A percentile compares a stretch with the other conserved stretches of the same genome.
These are phyloP conservation scores for Solanum hybrid DNA, from an alignment of 305 asterid species.

Conservation along the genomic window DNA sequence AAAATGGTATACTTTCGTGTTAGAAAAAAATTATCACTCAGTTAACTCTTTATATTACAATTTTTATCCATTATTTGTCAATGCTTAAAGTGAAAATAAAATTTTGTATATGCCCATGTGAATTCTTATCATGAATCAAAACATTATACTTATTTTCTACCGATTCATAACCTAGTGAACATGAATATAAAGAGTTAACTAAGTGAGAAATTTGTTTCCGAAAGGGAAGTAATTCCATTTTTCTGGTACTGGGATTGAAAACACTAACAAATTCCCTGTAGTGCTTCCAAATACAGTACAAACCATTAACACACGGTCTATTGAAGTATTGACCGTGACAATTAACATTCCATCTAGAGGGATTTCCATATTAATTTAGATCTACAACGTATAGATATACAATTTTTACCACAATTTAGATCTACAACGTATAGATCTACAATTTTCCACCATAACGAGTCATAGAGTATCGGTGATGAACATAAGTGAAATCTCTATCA, in stretches of 20 bases:
- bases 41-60: no score
- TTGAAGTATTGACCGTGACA: background rate
- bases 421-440: background rate
- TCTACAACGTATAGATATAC: background rate
- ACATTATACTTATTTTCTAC: background rate
- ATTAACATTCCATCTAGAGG: background rate
- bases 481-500: background rate
- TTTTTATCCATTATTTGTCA: no score
- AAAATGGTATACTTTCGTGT: no score
- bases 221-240: background rate
- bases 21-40: no score
- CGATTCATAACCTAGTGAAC: background rate
- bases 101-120: no score
- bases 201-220: background rate
- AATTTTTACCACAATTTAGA: no score
- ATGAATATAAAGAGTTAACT: background rate
- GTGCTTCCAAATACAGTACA: background rate
- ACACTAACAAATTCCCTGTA: background rate
- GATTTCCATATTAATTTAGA: background rate
- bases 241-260: background rate
- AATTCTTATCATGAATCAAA: no score
- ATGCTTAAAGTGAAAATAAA: no score
- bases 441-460: background rate
- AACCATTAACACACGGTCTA: background rate
- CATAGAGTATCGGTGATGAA: background rate